Percentiles rank a stretch among this genome's conserved stretches.
These are phyloP conservation scores for Kwoniella pini DNA, from an alignment of 768 basidiomycete species.

Conservation along the genomic window DNA sequence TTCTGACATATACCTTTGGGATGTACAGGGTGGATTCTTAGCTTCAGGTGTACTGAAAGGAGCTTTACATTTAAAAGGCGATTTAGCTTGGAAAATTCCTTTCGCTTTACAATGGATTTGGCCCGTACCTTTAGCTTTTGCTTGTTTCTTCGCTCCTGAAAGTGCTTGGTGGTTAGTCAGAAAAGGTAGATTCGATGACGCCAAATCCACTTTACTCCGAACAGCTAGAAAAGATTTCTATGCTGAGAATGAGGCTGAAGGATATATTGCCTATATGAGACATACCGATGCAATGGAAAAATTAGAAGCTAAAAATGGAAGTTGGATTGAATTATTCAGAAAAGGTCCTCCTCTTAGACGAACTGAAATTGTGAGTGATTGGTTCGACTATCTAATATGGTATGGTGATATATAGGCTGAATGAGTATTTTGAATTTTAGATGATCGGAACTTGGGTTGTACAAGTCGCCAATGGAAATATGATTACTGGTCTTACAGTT, in stretches of 20 bases:
- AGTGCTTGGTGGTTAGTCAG: constrained; percentile 31
- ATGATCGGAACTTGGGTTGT: constrained; percentile 31
- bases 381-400: no score
- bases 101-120: constrained; percentile 53
- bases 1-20: background rate
- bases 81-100: constrained; percentile 41
- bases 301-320: constrained; percentile 19
- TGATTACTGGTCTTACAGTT: constrained; percentile 33
- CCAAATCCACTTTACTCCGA: constrained; percentile 35
- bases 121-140: constrained; percentile 50
- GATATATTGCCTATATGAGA: constrained; percentile 37
- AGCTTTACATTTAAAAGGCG: constrained; percentile 25
- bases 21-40: constrained; percentile 21
- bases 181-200: constrained; percentile 49
- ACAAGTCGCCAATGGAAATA: constrained; percentile 32
- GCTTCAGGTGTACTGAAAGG: constrained; percentile 40
- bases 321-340: constrained; percentile 33
- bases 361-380: constrained; percentile 45
- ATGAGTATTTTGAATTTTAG: constrained; percentile 1
- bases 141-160: constrained; percentile 48
- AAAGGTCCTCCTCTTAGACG: constrained; percentile 37
- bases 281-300: constrained; percentile 46
- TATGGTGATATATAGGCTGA: no score
- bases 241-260: constrained; percentile 26
- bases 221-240: constrained; percentile 25